These are phyloP conservation scores for Mangifera indica DNA, from an alignment of 345 rosid genomes.

Conservation along the genomic window DNA sequence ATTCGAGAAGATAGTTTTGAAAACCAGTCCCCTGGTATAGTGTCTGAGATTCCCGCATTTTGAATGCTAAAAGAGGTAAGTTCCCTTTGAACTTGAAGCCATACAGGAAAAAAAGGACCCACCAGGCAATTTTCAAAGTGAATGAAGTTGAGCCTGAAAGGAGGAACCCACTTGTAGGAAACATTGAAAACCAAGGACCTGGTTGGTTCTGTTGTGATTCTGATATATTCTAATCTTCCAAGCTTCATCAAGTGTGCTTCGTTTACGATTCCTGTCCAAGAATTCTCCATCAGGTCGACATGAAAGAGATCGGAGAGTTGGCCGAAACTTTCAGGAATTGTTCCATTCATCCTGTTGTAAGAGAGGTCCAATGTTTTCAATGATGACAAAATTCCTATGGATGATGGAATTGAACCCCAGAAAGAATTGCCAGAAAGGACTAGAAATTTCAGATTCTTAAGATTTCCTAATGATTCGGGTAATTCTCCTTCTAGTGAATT, in stretches of 20 bases:
- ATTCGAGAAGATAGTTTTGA: slow-evolving; percentile 32
- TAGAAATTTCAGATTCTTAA: slow-evolving; percentile 35
- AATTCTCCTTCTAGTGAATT: slow-evolving; percentile 42
- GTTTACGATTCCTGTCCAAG: slow-evolving; percentile 45
- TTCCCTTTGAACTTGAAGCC: slow-evolving; percentile 58
- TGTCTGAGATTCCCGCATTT: slow-evolving; percentile 46
- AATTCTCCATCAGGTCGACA: slow-evolving; percentile 40
- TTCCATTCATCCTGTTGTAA: slow-evolving; percentile 47
- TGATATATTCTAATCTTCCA: slow-evolving; percentile 30
- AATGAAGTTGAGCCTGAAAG: slow-evolving; percentile 45
- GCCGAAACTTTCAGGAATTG: slow-evolving; percentile 49
- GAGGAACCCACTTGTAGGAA: slow-evolving; percentile 53
- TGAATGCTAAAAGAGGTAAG: slow-evolving; percentile 37
- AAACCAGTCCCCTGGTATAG: slow-evolving; percentile 44
- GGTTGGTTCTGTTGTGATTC: slow-evolving; percentile 40
- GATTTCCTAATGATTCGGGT: slow-evolving; percentile 47
- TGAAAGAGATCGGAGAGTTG: slow-evolving; percentile 33
- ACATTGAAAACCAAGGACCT: slow-evolving; percentile 38
- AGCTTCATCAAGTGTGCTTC: slow-evolving; percentile 48
- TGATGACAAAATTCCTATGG: slow-evolving; percentile 39
- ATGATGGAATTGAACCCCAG: slow-evolving; percentile 48
- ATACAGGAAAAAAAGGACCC: slow-evolving; percentile 57
- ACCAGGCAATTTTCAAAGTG: slow-evolving; percentile 49
- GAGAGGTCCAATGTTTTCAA: slow-evolving; percentile 44
- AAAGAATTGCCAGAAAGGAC: slow-evolving; percentile 42